Evolutionary conservation across 352 stramenopile species (phyloP).

Genomic region (Phytopythium aichiense): DNA sequence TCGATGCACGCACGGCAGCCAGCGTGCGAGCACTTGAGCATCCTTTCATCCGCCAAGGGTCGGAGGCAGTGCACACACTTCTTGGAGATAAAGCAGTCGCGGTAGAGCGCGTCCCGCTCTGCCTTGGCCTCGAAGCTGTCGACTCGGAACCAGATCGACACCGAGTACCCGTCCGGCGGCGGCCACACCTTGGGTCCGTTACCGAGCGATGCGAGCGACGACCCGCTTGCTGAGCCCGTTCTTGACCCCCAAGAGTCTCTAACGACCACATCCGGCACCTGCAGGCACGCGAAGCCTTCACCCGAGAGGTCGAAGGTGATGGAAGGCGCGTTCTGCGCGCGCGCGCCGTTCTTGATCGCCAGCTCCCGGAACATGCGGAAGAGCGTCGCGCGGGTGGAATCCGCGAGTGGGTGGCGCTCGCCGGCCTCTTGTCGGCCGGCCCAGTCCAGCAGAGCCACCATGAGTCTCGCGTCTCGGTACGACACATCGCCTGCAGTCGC

Average conservation of each 20-base stretch:
- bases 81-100: conserved; percentile 47
- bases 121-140: conserved; percentile 54
- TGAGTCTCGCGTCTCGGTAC: neutral
- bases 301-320: conserved; percentile 47
- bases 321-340: conserved; percentile 9
- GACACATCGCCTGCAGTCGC: neutral
- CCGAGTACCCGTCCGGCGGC: conserved; percentile 55
- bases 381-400: neutral
- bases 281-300: conserved; percentile 62
- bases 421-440: neutral
- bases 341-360: neutral
- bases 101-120: conserved; percentile 58
- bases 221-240: conserved; percentile 7
- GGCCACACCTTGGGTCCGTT: conserved; percentile 57
- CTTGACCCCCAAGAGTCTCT: conserved; percentile 12
- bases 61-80: conserved; percentile 54
- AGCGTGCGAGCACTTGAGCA: conserved; percentile 69
- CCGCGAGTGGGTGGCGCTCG: neutral
- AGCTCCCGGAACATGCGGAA: neutral
- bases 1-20: conserved; percentile 56
- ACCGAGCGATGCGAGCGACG: conserved; percentile 26
- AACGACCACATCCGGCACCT: conserved; percentile 56
- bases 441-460: conserved; percentile 1
- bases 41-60: conserved; percentile 36
- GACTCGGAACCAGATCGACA: conserved; percentile 64